Evolutionary conservation across 768 basidiomycete species (phyloP).

Genomic region (Stropharia rugosoannulata): DNA sequence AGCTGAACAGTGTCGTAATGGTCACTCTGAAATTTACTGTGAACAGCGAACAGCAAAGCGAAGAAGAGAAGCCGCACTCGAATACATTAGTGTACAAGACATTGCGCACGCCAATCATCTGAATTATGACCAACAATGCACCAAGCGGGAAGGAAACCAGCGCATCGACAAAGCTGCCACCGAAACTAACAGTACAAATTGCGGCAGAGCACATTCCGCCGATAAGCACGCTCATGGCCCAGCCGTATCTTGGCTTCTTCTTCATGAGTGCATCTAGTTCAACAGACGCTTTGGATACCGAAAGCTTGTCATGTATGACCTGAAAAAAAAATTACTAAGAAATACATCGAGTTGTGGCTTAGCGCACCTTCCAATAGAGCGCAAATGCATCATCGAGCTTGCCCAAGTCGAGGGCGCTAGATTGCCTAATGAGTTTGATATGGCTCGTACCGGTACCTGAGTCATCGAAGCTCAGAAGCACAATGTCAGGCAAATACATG

Average conservation of each 20-base stretch:
- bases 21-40: slow-evolving; percentile 52
- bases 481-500: slow-evolving; percentile 73
- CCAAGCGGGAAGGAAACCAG: slow-evolving; percentile 75
- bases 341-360: too few species aligned
- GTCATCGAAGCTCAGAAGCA: slow-evolving; percentile 85
- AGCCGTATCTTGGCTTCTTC: slow-evolving; percentile 56
- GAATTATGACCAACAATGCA: slow-evolving; percentile 68
- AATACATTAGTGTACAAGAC: slow-evolving; percentile 82
- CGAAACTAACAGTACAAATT: slow-evolving; percentile 73
- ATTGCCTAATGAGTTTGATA: slow-evolving; percentile 76
- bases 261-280: slow-evolving; percentile 76
- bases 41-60: background rate
- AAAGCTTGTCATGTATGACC: slow-evolving; percentile 84
- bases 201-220: slow-evolving; percentile 77
- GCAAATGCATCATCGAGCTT: slow-evolving; percentile 72
- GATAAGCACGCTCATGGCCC: slow-evolving; percentile 62
- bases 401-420: slow-evolving; percentile 69
- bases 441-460: slow-evolving; percentile 75
- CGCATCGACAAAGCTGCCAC: slow-evolving; percentile 76
- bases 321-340: slow-evolving; percentile 19
- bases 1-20: slow-evolving; percentile 76
- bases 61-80: slow-evolving; percentile 43
- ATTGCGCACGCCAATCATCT: slow-evolving; percentile 69
- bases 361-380: slow-evolving; percentile 70
- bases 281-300: slow-evolving; percentile 69